Evolutionary conservation across 225 moss, liverwort and hornwort species (phyloP).

Genomic region (Asterella californica): DNA sequence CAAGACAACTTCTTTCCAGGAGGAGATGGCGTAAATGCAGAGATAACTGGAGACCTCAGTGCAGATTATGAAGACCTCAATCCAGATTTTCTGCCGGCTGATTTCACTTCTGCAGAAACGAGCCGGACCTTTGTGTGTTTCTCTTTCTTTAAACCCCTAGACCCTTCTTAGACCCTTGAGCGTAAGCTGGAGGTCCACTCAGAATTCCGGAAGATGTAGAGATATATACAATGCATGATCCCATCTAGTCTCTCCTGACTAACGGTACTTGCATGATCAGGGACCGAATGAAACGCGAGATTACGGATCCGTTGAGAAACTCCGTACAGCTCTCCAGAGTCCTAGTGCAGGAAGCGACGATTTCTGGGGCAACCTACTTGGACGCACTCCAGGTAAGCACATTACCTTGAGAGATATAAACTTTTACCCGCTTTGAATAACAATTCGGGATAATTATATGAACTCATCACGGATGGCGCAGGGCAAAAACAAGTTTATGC

Average conservation of each 20-base stretch:
- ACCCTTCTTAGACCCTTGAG: not conserved
- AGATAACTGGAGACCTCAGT: not conserved
- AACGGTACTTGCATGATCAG: not conserved
- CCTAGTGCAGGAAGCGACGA: conserved; percentile 38
- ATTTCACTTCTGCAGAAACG: not conserved
- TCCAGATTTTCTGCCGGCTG: not conserved
- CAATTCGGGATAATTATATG: not conserved
- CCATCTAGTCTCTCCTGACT: not conserved
- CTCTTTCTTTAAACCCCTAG: not conserved
- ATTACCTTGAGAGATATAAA: not conserved
- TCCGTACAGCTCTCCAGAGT: conserved; percentile 37
- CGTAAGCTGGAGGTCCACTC: not conserved
- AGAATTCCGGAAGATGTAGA: not conserved
- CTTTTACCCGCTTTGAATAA: not conserved
- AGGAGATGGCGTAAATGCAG: not conserved
- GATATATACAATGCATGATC: not conserved
- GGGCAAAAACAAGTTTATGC: not conserved
- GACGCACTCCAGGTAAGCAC: conserved; percentile 35
- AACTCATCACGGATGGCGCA: not conserved
- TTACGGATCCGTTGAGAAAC: conserved; percentile 45
- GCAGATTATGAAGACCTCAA: not conserved
- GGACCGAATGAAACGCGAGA: conserved; percentile 16
- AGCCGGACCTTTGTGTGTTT: not conserved
- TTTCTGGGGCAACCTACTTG: conserved; percentile 20
- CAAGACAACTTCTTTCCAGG: not conserved